Evolutionary conservation across 768 basidiomycete species (phyloP), one percentile per base, ranked within the genome.

Genomic region (Sarcodon aspratus): DNA sequence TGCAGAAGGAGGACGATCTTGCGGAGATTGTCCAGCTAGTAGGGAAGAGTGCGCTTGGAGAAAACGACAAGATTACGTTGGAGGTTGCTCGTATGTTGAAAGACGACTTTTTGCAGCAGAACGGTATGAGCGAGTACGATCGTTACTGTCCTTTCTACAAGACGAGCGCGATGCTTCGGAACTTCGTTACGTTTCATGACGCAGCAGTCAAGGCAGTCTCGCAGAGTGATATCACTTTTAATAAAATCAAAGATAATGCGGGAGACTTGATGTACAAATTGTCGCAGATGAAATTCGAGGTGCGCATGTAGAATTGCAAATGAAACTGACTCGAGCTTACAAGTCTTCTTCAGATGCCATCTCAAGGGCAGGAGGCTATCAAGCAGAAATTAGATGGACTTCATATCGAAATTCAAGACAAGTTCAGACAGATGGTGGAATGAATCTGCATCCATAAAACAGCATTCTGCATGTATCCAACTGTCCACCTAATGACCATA

Each of bases 201-300:
- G 72, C 77, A n/a, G 91, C 95, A 7, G 73, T 86, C 61, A 84
- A 78, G 60, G 86, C 90, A 17, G 89, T 96, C 45, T 76, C 82
- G 27, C 79, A 85, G 57, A 81, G 83, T 46, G 87, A 92, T 57
- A 69, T 85, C 50, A 90, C 90, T 15, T 95, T 92, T 59, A 69
- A 80, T 33, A 82, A 80, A 73, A 85, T 98, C 65, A 87, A 87
- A 61, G 94, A 97, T 55, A 72, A 81, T 11, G 78, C 90, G 4
- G 69, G 76, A 46, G 96, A 99, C 59, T 67, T 96, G 52, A 87
- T 93, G 78, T 98, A 85, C 73, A 91, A 93, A 66, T 79, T 99
- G n/a, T 95, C 92, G 43, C 94, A 98, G 66, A 94, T 95, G 92
- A 98, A 97, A 65, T 97, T 96, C 61, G 92, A 96, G 82, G 92